phyloP scores from a whole-genome alignment of 306 rosid species.

The Trichosanthes truncata region DNA sequence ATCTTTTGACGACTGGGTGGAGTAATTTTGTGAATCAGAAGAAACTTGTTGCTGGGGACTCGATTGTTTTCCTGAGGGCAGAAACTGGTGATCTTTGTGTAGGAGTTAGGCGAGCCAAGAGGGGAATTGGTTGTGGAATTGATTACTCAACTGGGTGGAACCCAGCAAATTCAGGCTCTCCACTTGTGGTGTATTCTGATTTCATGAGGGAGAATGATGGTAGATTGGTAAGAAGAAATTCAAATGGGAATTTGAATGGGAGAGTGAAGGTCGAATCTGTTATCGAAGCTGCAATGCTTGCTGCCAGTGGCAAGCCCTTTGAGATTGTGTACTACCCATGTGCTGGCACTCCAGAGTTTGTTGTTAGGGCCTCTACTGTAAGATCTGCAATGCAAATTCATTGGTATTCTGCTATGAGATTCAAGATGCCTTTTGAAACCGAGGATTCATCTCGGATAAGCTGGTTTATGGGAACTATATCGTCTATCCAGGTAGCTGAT shows the following conservation, averaged over 20 bases:
- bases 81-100: slow-evolving; percentile 89
- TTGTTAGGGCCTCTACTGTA: slow-evolving; percentile 61
- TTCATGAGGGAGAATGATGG: slow-evolving; percentile 7
- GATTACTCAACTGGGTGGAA: slow-evolving; percentile 61
- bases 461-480: slow-evolving; percentile 97
- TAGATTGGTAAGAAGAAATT: slow-evolving; percentile 9
- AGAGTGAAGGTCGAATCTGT: slow-evolving; percentile 48
- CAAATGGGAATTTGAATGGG: slow-evolving; percentile 27
- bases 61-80: slow-evolving; percentile 73
- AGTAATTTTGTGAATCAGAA: slow-evolving; percentile 91
- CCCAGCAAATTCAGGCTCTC: slow-evolving; percentile 16
- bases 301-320: slow-evolving; percentile 59
- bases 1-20: slow-evolving; percentile 96
- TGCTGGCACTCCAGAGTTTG: slow-evolving; percentile 77
- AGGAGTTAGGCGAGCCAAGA: slow-evolving; percentile 94
- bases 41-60: slow-evolving; percentile 97
- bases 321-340: slow-evolving; percentile 87
- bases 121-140: slow-evolving; percentile 64
- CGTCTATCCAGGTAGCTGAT: slow-evolving; percentile 58
- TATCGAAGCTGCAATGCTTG: slow-evolving; percentile 64
- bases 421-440: slow-evolving; percentile 97
- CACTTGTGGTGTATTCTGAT: slow-evolving; percentile 29
- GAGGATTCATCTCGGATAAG: slow-evolving; percentile 92
- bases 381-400: slow-evolving; percentile 66
- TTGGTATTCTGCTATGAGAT: slow-evolving; percentile 89